phyloP scores from a whole-genome alignment of 2,329 filamentous ascomycete species.

The Pyrenophora graminea region DNA sequence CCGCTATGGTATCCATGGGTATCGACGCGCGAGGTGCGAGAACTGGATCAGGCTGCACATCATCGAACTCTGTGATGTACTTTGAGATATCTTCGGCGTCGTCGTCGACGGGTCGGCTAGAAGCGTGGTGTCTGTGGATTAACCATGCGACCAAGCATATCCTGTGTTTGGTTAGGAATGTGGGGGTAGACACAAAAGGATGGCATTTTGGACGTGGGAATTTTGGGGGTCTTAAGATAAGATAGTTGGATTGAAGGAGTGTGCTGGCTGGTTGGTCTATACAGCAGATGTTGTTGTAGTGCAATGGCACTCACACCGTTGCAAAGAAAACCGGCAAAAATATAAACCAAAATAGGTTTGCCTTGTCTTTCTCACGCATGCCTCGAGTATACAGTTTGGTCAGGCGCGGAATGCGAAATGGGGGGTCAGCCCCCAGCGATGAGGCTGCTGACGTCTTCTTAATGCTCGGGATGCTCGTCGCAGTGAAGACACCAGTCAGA shows the following conservation, averaged over 20 bases:
- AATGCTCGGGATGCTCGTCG: background rate
- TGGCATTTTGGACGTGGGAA: background rate
- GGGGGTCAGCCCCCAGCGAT: background rate
- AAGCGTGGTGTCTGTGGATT: background rate
- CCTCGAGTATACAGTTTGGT: background rate
- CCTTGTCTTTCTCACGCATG: background rate
- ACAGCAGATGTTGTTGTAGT: background rate
- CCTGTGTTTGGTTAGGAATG: too few species aligned
- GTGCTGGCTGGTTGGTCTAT: background rate
- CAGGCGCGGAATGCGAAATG: background rate
- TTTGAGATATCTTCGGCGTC: background rate
- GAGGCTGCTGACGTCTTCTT: conserved; percentile 4
- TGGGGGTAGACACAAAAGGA: background rate
- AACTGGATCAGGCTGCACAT: background rate
- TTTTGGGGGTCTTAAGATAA: background rate
- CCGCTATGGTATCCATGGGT: conserved; percentile 4
- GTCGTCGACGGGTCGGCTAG: background rate
- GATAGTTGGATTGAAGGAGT: background rate
- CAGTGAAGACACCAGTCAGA: conserved; percentile 15
- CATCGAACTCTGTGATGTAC: background rate
- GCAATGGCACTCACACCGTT: conserved; percentile 12
- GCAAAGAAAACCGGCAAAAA: conserved; percentile 3
- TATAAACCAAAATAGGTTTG: conserved; percentile 1
- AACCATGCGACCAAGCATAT: background rate
- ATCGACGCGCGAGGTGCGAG: background rate